phyloP scores from a whole-genome alignment of 345 rosid species.

The Populus euphratica region DNA sequence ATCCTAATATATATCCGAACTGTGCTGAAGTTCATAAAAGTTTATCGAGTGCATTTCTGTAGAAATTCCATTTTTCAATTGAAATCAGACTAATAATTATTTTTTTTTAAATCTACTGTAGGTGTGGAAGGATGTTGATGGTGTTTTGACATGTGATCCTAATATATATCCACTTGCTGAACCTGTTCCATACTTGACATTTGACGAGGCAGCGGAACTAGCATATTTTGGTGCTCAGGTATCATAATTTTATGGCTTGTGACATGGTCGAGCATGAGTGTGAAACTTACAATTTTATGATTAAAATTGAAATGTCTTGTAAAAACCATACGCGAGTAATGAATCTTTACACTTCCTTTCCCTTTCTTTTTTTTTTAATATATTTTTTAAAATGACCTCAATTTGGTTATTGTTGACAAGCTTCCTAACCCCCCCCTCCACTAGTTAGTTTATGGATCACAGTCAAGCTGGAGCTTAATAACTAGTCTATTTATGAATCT shows the following conservation, averaged over 20 bases:
- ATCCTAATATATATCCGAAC: conserved; percentile 93
- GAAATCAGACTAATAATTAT: not conserved
- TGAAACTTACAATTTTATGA: not conserved
- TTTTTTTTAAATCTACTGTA: conserved; percentile 23
- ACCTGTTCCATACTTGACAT: conserved; percentile 85
- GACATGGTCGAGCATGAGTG: not conserved
- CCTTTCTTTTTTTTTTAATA: not conserved
- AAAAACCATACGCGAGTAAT: not conserved
- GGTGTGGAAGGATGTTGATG: conserved; percentile 99
- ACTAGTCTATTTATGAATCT: not conserved
- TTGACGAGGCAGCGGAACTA: conserved; percentile 98
- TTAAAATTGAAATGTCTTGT: not conserved
- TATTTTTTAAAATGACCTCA: not conserved
- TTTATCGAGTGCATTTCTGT: not conserved
- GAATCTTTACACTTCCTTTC: not conserved
- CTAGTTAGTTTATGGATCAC: not conserved
- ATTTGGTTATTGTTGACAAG: not conserved
- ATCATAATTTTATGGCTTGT: conserved; percentile 6
- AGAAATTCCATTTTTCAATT: not conserved
- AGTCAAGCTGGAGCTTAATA: not conserved
- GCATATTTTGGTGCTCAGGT: conserved; percentile 99
- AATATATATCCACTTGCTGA: conserved; percentile 65
- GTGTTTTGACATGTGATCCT: conserved; percentile 98
- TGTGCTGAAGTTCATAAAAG: not conserved
- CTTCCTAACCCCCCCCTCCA: not conserved